Conservation (phyloP, 2,329 filamentous ascomycete genomes). For the Botryotinia convoluta region DNA sequence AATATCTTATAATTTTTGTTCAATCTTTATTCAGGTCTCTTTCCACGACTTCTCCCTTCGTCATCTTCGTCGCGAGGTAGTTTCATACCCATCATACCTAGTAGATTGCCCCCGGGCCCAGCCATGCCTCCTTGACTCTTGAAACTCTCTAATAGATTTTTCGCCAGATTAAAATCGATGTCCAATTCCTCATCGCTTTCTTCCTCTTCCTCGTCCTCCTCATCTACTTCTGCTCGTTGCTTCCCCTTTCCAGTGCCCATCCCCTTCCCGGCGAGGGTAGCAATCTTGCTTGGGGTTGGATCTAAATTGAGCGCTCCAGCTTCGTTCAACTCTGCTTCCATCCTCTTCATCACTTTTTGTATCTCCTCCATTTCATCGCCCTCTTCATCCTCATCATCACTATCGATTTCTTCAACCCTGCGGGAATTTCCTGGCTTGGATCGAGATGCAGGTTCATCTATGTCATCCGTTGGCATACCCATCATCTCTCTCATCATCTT, state of each 20-base stretch:
- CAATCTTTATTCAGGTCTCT: slow-evolving; percentile 6
- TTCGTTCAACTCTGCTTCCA: slow-evolving; percentile 70
- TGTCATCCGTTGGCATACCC: slow-evolving; percentile 53
- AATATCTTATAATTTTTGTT: slow-evolving; percentile 13
- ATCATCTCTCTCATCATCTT: slow-evolving; percentile 92
- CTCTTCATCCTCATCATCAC: slow-evolving; percentile 40
- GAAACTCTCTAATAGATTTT: slow-evolving; percentile 89
- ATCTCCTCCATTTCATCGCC: slow-evolving; percentile 58
- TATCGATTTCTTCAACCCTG: slow-evolving; percentile 32
- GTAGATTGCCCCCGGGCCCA: slow-evolving; percentile 82
- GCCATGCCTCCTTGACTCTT: slow-evolving; percentile 83
- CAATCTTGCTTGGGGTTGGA: slow-evolving; percentile 37
- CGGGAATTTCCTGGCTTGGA: slow-evolving; percentile 16
- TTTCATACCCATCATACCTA: slow-evolving; percentile 80
- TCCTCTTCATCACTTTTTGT: slow-evolving; percentile 60
- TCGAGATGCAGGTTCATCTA: slow-evolving; percentile 5
- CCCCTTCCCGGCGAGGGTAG: slow-evolving; percentile 34
- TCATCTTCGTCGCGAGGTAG: slow-evolving; percentile 77
- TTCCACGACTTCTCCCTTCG: slow-evolving; percentile 9
- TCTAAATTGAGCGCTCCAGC: slow-evolving; percentile 64
- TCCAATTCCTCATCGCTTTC: slow-evolving; percentile 63
- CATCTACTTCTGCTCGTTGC: slow-evolving; percentile 43
- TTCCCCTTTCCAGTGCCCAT: not conserved
- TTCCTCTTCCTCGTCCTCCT: slow-evolving; percentile 60
- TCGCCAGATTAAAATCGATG: slow-evolving; percentile 82